phyloP scores from a whole-genome alignment of 139 green algal genomes.

The Tetratostichococcus sp. region DNA sequence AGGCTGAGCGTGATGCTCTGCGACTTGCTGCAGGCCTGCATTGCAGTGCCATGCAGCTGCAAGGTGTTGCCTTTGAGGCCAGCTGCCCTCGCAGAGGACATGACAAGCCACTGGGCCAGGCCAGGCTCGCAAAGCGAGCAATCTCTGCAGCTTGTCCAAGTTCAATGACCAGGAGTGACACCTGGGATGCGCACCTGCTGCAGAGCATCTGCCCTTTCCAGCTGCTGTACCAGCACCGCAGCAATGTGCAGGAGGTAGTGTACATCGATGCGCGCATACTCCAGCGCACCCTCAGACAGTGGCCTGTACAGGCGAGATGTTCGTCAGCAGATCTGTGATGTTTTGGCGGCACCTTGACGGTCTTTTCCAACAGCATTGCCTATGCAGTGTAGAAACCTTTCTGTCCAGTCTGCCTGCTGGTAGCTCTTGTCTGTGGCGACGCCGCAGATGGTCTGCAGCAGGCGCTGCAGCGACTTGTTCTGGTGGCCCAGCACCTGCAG shows the following conservation, averaged over 20 bases:
- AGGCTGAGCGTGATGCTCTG: slow-evolving; percentile 22
- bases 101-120: too few relatives aligned
- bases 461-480: slow-evolving; percentile 39
- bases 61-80: too few relatives aligned
- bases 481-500: slow-evolving; percentile 52
- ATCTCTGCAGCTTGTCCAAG: too few relatives aligned
- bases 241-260: slow-evolving; percentile 70
- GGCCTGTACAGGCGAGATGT: too few relatives aligned
- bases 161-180: too few relatives aligned
- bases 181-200: not conserved
- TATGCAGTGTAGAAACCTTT: too few relatives aligned
- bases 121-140: too few relatives aligned
- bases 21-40: slow-evolving; percentile 28
- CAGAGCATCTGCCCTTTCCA: slow-evolving; percentile 10
- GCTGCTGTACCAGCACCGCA: slow-evolving; percentile 38
- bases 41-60: not conserved
- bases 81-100: too few relatives aligned
- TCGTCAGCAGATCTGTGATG: too few relatives aligned
- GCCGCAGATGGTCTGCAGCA: slow-evolving; percentile 50
- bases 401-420: slow-evolving; percentile 67
- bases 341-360: too few relatives aligned
- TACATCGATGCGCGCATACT: slow-evolving; percentile 70
- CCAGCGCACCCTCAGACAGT: slow-evolving; percentile 44
- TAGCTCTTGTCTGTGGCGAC: slow-evolving; percentile 52
- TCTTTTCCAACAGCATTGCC: too few relatives aligned